These are phyloP conservation scores for Monocercomonoides exilis DNA, from an alignment of 78 protist species.

Conservation along the genomic window DNA sequence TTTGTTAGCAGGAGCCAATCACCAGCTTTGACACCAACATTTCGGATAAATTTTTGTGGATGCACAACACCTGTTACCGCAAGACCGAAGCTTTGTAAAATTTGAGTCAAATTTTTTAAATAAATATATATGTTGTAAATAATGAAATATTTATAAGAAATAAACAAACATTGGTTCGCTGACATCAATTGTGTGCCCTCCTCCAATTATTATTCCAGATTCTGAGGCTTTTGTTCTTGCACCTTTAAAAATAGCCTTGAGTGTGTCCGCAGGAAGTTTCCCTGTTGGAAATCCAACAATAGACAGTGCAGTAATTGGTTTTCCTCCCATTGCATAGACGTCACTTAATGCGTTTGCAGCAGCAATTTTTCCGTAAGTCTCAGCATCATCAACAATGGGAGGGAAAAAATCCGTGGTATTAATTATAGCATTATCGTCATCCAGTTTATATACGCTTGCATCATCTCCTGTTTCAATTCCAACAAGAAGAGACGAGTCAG, in stretches of 20 bases:
- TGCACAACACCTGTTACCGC: constrained; percentile 26
- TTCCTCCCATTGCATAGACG: constrained; percentile 38
- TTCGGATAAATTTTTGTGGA: neutral
- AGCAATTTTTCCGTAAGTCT: constrained; percentile 26
- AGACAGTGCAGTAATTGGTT: neutral
- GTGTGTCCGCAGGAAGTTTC: neutral
- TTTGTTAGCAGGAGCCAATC: constrained; percentile 34
- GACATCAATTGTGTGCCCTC: constrained; percentile 37
- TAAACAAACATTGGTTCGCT: constrained; percentile 12
- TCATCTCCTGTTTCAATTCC: constrained; percentile 27
- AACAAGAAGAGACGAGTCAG: neutral
- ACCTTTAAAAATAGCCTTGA: constrained; percentile 16
- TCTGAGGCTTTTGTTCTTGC: neutral
- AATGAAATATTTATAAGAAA: neutral
- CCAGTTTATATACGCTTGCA: neutral
- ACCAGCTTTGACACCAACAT: constrained; percentile 8
- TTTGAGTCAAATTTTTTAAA: neutral
- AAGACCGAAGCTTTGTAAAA: constrained; percentile 25
- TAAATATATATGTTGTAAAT: neutral
- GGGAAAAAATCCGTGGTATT: constrained; percentile 8
- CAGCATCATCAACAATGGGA: constrained; percentile 24
- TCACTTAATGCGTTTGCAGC: constrained; percentile 40
- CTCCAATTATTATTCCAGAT: constrained; percentile 18
- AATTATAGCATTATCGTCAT: constrained; percentile 7
- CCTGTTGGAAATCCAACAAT: constrained; percentile 1